phyloP scores from a whole-genome alignment of 169 alveolate species.

The Eimeria acervulina region DNA sequence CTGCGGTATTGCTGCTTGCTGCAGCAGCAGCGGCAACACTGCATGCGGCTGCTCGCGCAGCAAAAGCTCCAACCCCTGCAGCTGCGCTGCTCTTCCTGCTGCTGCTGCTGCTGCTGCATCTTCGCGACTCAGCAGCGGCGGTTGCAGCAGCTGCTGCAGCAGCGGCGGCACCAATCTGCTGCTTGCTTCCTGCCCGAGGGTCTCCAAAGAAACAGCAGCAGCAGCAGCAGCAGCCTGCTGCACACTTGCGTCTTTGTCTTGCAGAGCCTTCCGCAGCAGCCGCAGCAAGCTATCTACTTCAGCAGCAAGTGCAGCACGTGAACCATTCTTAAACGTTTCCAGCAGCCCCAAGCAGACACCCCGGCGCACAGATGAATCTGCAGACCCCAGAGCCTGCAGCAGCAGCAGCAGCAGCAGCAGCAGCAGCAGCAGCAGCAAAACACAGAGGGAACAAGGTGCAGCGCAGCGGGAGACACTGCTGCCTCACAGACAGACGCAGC shows the following conservation, averaged over 20 bases:
- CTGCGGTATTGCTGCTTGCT: constrained; percentile 24
- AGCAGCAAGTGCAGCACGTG: constrained; percentile 80
- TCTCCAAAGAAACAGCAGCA: constrained; percentile 30
- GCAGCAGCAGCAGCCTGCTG: constrained; percentile 38
- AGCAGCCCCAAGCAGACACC: constrained; percentile 86
- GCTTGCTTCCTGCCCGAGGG: not conserved
- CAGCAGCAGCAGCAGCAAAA: constrained; percentile 31
- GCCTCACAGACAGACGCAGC: too few relatives aligned
- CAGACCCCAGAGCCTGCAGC: not conserved
- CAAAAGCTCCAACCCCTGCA: constrained; percentile 68
- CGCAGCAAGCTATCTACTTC: constrained; percentile 19
- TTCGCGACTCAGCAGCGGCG: not conserved
- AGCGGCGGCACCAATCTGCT: constrained; percentile 64
- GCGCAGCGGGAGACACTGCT: too few relatives aligned
- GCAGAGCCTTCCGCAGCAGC: not conserved
- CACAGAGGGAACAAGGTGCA: too few relatives aligned
- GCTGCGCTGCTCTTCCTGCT: constrained; percentile 5
- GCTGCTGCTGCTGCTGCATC: constrained; percentile 36
- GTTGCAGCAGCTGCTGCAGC: constrained; percentile 76
- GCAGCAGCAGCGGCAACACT: constrained; percentile 45
- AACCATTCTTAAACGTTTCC: constrained; percentile 82
- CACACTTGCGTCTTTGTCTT: not conserved
- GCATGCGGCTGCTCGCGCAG: constrained; percentile 80
- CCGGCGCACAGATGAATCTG: constrained; percentile 69
- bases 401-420: constrained; percentile 43